These are phyloP conservation scores for Sechiopsis laciniata DNA, from an alignment of 306 rosid species.

Conservation along the genomic window DNA sequence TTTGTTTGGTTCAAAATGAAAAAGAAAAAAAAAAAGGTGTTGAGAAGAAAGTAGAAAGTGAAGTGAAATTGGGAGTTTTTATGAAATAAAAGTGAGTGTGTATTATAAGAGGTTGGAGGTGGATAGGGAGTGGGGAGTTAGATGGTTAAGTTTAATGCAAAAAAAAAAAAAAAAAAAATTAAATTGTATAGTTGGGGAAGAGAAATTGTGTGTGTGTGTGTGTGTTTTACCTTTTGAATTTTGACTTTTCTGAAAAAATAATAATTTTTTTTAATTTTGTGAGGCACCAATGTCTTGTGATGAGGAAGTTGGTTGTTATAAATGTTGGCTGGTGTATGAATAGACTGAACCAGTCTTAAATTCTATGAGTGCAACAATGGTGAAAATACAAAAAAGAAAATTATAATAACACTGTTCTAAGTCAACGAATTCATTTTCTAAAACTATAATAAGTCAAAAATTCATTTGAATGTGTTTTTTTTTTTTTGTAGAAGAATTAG, in stretches of 20 bases:
- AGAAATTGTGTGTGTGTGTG: not conserved
- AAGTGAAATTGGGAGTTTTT: not conserved
- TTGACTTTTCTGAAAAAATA: not conserved
- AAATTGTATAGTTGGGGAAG: not conserved
- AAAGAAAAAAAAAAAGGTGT: not conserved
- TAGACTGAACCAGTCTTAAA: not conserved
- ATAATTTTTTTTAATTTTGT: not conserved
- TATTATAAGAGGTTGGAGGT: constrained; percentile 2
- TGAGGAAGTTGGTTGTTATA: not conserved
- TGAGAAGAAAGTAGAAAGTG: not conserved
- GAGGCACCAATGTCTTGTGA: constrained; percentile 8
- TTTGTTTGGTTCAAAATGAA: not conserved
- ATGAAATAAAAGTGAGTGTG: not conserved
- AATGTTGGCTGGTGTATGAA: not conserved
- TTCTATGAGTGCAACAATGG: not conserved
- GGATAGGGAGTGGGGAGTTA: constrained; percentile 16
- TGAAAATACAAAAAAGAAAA: too few relatives aligned
- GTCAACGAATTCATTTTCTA: too few relatives aligned
- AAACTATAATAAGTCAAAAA: too few relatives aligned
- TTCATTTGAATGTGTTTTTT: too few relatives aligned
- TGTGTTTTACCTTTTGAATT: not conserved
- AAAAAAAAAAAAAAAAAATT: not conserved
- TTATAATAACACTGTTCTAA: too few relatives aligned
- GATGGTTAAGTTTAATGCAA: constrained; percentile 13
- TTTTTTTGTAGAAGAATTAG: too few relatives aligned